phyloP scores from a whole-genome alignment of 2,329 filamentous ascomycete genomes.

The Paracoccidioides brasiliensis region DNA sequence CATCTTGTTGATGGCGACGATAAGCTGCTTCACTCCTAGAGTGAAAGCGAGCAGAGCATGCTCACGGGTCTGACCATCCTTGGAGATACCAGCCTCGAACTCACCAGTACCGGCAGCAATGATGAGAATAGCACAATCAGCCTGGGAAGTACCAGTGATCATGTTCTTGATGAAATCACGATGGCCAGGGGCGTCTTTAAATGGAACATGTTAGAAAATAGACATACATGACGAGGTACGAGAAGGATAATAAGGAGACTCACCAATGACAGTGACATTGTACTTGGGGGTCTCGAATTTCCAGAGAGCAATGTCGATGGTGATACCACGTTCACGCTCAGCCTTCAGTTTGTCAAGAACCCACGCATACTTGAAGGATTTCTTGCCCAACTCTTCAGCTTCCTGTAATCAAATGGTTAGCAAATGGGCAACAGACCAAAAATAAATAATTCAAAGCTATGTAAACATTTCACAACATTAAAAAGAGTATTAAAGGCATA shows the following conservation, averaged over 20 bases:
- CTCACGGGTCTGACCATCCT: conserved; percentile 99
- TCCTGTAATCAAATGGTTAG: conserved; percentile 47
- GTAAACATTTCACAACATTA: background rate
- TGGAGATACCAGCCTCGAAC: conserved; percentile 99
- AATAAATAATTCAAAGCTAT: background rate
- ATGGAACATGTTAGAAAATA: conserved; percentile 10
- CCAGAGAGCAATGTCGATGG: conserved; percentile 99
- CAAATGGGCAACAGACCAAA: background rate
- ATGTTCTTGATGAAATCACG: conserved; percentile 99
- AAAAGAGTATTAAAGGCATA: too few relatives aligned
- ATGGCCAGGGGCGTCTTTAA: conserved; percentile 84
- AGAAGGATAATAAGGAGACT: conserved; percentile 21
- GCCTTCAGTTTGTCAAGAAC: conserved; percentile 99
- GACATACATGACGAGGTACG: background rate
- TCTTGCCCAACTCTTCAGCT: conserved; percentile 98
- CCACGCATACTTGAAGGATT: conserved; percentile 99
- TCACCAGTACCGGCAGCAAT: conserved; percentile 99
- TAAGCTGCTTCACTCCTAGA: conserved; percentile 99
- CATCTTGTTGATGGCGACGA: conserved; percentile 99
- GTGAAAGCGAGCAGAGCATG: conserved; percentile 99
- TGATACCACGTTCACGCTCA: conserved; percentile 99
- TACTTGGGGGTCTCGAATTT: conserved; percentile 99
- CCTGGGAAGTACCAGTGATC: conserved; percentile 99
- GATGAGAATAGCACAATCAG: conserved; percentile 99
- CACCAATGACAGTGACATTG: conserved; percentile 95